Evolutionary conservation across 2,329 filamentous ascomycete species (phyloP), one percentile per base, ranked within the genome.

Genomic region (Nothophoma quercina): DNA sequence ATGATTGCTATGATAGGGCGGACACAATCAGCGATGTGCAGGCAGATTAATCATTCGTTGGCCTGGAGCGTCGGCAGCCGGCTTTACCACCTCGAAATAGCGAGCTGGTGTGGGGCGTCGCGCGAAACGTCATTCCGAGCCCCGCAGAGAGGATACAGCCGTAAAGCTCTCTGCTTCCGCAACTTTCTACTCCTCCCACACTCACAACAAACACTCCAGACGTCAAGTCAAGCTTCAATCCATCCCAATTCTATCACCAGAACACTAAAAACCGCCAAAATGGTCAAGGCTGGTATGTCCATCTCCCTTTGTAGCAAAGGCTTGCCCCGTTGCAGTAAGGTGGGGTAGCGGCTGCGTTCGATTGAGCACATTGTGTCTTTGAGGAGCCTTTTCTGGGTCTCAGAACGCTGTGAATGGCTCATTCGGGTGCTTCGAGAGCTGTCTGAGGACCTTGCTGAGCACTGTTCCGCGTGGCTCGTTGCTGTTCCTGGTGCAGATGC

Each of bases 231-330:
- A 55, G 50, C 53, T 51, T 57, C 51, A 60, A 57, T 54, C 40
- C 51, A 44, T 47, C 54, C 42, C 46, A 55, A 53, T 55, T 45
- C 44, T 58, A 62, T 56, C 55, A 54, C 45, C 41, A 48, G n/a
- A 63, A 52, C 34, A 55, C 41, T 59, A 32, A 52, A 74, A 78
- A 81, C 80, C 81, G 80, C 81, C 89, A 96, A 87, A 87, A 97
- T 97, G 93, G 93, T 97, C 84, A 97, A 96, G 86, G 93, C 93
- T 82, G 91, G 91, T 96, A 86, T 75, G 89, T 85, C 22, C 56
- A 34, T 45, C 51, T 10, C 51, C 39, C 32, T 57, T 63, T 40
- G 39, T 15, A 51, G 48, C 45, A 29, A 36, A 50, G 49, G 50
- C 62, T 58, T 63, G 65, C 49, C 66, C 47, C 19, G 26, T 60